Percentiles rank a stretch among this genome's conserved stretches.
Conservation (phyloP, 805 yeast genomes). For the Kluyveromyces nonfermentans region DNA sequence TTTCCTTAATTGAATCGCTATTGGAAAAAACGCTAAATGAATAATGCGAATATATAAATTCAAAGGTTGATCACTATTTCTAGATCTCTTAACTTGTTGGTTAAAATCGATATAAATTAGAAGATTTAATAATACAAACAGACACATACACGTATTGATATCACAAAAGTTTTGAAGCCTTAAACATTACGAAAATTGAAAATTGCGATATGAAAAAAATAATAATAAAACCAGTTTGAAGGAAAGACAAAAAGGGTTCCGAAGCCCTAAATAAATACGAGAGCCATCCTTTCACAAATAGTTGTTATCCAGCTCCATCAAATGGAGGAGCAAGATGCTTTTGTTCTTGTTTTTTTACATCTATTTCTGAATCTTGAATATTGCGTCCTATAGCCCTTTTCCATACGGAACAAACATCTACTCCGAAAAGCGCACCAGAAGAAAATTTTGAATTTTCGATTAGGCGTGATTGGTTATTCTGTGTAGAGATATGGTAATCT, state of each 20-base stretch:
- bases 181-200: neutral
- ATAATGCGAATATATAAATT: too few species aligned
- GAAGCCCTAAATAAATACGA: neutral
- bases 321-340: conserved; percentile 3
- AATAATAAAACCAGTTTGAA: neutral
- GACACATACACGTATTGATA: too few species aligned
- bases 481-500: neutral
- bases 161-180: neutral
- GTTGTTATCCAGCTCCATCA: neutral
- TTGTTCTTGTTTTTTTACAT: neutral
- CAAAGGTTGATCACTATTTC: too few species aligned
- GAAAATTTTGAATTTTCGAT: conserved; percentile 17
- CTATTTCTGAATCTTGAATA: neutral
- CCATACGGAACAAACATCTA: conserved; percentile 29
- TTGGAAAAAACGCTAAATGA: too few species aligned
- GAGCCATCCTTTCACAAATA: neutral
- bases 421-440: conserved; percentile 27
- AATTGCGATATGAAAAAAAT: neutral
- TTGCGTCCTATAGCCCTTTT: conserved; percentile 21
- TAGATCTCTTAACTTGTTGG: too few species aligned
- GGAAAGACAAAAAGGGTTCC: neutral
- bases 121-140: neutral
- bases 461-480: neutral
- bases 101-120: too few species aligned
- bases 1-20: too few species aligned